Conservation (phyloP, 1,139 yeast genomes). For the Debaryomyces nepalensis region DNA sequence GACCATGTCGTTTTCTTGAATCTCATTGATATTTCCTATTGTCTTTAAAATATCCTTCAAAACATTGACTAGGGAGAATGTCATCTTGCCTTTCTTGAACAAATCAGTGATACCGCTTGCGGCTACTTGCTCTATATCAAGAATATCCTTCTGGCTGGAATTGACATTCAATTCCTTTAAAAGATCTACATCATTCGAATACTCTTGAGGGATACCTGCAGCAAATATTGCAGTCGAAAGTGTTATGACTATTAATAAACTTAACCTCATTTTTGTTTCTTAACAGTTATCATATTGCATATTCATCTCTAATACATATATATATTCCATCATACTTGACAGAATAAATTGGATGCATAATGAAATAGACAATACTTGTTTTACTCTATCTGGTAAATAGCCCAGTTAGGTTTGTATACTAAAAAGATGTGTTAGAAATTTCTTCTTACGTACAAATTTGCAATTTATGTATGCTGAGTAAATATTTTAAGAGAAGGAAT, state of each 20-base stretch:
- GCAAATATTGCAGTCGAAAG: neutral
- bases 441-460: too few species aligned
- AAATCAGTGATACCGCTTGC: conserved; percentile 5
- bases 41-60: conserved; percentile 11
- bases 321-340: too few species aligned
- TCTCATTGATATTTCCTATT: conserved; percentile 7
- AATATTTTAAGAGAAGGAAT: too few species aligned
- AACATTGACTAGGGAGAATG: conserved; percentile 7
- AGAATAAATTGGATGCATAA: too few species aligned
- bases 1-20: conserved; percentile 3
- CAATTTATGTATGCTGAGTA: too few species aligned
- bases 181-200: neutral
- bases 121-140: conserved; percentile 2
- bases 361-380: too few species aligned
- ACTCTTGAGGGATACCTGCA: neutral
- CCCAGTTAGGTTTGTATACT: too few species aligned
- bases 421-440: too few species aligned
- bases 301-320: neutral
- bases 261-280: conserved; percentile 3
- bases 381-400: too few species aligned
- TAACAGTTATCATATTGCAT: neutral
- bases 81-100: conserved; percentile 6
- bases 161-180: conserved; percentile 3
- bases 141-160: neutral
- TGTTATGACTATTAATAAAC: neutral